Evolutionary conservation across 805 yeast genomes (phyloP), one percentile per base, ranked within the genome.

Genomic region (Torulaspora delbrueckii): DNA sequence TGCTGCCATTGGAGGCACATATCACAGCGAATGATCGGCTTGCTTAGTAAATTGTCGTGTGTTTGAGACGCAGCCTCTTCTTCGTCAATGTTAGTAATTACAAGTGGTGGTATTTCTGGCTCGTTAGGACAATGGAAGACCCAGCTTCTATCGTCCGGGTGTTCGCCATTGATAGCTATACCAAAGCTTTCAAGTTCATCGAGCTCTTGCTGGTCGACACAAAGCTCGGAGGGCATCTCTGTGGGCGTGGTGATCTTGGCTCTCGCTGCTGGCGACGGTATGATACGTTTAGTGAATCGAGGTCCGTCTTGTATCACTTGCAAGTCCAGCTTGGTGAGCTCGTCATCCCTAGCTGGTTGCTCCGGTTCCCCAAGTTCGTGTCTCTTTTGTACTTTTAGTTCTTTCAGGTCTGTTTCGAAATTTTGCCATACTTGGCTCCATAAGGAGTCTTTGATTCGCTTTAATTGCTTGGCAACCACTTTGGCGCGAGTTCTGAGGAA

Each of bases 1-100:
- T 60, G 65, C 40, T 61, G 62, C 70, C 70, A 66, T 42, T 53
- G 55, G 22, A 54, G 51, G 46, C 69, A 64, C 22, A 41, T 24
- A 27, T 63, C 67, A 54, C 70, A 66, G 47, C 66, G 61, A 5
- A 66, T 44, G 13, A 66, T 50, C 7, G 60, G 57, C 22, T 46
- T 46, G 3, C 31, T 19, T 10, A 40, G 28, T 7, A 39, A 18
- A 16, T 46, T 46, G 14, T 55, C 48, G 34, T 37, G 31, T 3
- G 33, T 12, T 4, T 50, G 44, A 7, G 45, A 23, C 28, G 43
- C 40, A 8, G 42, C 33, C n/a, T 55, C 54, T 31, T 51, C 55
- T 9, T 43, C 46, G 2, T 51, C 50, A 12, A 42, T 42, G 33
- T 12, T 39, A 8, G 35, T 38, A 25, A 43, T 38, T 8, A 40